Base-by-base conservation (phyloP, 2,329 filamentous ascomycete genomes). In the Kalaharituber pfeilii region DNA sequence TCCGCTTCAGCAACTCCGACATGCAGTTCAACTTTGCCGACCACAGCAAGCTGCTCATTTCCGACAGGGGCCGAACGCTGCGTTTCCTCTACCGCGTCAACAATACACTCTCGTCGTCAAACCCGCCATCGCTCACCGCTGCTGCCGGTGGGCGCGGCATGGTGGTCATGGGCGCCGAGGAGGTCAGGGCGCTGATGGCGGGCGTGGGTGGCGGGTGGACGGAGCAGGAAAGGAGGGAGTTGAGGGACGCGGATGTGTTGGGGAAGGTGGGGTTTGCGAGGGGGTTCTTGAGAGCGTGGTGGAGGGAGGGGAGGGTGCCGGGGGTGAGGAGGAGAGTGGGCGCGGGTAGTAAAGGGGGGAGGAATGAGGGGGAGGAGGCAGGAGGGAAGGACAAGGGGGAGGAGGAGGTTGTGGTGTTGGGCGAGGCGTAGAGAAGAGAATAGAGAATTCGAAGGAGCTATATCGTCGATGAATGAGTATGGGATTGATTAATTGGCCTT, bases 1-100 rank as follows among this genome's bases (percentile, higher is more conserved):
- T 64, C 53, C 58, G 62, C 50, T 89, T 89, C 63, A 78, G 77
- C 54, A 84, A 89, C 65, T 85, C 85, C 2, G 83, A 85, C 63
- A 74, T 56, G 25, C 60, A 86, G 77, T 84, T 89, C 69, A 89
- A 91, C 69, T 91, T 91, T 67, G 84, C 85, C 2, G 85, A 91
- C 62, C 85, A 91, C 67, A 89, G 85, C 56, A 91, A 91, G 69
- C 77, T 91, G 53, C 81, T 89, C 11, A 70, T 91, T 25, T 84
- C 86, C 55, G 71, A 81, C 1, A 77, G 82, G 27, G 84, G 82
- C n/a, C 78, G 82, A 56, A 84, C 83, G 0, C 79, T 82, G 2
- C 72, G 77, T 59, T 75, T 79, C n/a, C 36, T 75, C 89, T 9
- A 73, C 77, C n/a, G n/a, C n/a, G n/a, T n/a, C n/a, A n/a, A n/a